Percentiles rank a stretch among this genome's conserved stretches.
Evolutionary conservation across 75 land plant genomes (phyloP).

Genomic region (Adiantum capillusveneris): DNA sequence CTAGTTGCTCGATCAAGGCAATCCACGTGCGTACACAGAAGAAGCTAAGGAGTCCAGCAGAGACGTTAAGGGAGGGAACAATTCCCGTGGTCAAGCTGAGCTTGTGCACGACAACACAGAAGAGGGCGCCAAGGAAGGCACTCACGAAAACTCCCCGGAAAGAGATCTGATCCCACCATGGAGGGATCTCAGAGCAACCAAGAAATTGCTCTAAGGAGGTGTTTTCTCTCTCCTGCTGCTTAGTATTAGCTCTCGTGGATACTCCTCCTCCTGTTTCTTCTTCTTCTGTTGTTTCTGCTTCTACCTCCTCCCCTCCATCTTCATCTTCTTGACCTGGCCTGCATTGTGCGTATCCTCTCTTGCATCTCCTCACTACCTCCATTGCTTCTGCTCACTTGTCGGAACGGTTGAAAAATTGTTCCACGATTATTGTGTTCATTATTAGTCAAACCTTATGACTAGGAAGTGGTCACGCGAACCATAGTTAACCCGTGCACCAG

Average conservation of each 20-base stretch:
- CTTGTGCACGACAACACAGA: conserved; percentile 40
- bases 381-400: no score
- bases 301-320: not conserved
- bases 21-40: conserved; percentile 24
- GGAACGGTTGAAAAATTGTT: no score
- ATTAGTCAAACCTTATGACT: no score
- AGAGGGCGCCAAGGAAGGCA: conserved; percentile 20
- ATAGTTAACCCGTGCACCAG: no score
- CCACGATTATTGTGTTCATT: no score
- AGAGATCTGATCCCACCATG: conserved; percentile 38
- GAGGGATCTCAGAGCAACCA: conserved; percentile 9
- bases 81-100: conserved; percentile 67
- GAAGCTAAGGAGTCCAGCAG: conserved; percentile 72
- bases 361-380: no score
- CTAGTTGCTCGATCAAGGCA: conserved; percentile 1
- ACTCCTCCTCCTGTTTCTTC: not conserved
- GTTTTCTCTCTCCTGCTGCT: not conserved
- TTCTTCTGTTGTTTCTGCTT: not conserved
- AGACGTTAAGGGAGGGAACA: conserved; percentile 74
- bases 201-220: conserved; percentile 4
- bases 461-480: no score
- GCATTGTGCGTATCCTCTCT: no score
- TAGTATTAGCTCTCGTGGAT: not conserved
- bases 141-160: conserved; percentile 25
- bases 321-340: not conserved